A percentile compares a stretch with the other conserved stretches of the same genome.
Evolutionary conservation across 208 protist species (phyloP).

Genomic region (Trypanosoma vivax): DNA sequence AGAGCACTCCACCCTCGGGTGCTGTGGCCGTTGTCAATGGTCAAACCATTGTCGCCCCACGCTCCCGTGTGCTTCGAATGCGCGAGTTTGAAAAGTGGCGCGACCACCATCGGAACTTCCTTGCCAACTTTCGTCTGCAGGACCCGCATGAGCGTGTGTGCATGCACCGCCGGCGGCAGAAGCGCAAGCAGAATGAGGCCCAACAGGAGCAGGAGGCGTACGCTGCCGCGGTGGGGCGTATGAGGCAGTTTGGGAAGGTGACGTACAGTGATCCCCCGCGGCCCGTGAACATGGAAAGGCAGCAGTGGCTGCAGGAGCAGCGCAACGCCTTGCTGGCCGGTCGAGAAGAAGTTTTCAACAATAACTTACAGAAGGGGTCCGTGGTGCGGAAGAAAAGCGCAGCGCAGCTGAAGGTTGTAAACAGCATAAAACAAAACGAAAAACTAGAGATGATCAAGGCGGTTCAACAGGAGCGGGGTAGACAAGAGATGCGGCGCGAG

Average conservation of each 20-base stretch:
- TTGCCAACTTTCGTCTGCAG: constrained; percentile 15
- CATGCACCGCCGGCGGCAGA: constrained; percentile 6
- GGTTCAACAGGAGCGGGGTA: not conserved
- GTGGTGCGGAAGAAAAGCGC: constrained; percentile 21
- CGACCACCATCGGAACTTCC: constrained; percentile 31
- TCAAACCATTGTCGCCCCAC: not conserved
- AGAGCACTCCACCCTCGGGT: not conserved
- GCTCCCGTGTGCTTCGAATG: constrained; percentile 23
- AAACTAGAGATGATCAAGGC: not conserved
- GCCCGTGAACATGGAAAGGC: not conserved
- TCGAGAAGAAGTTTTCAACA: constrained; percentile 5
- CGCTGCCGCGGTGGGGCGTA: constrained; percentile 14
- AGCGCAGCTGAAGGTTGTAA: constrained; percentile 18
- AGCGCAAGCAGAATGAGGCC: not conserved
- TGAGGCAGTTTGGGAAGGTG: constrained; percentile 3
- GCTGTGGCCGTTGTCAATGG: constrained; percentile 7
- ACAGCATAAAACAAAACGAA: constrained; percentile 12
- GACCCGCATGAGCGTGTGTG: constrained; percentile 8
- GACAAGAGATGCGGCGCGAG: not conserved
- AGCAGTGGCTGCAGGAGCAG: constrained; percentile 5
- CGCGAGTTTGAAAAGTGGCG: constrained; percentile 43
- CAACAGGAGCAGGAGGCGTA: constrained; percentile 14
- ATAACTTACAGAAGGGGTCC: constrained; percentile 24
- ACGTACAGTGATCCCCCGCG: not conserved
- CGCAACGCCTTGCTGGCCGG: constrained; percentile 22